Conservation (phyloP, 345 rosid species). For the Odontarrhena argentea region DNA sequence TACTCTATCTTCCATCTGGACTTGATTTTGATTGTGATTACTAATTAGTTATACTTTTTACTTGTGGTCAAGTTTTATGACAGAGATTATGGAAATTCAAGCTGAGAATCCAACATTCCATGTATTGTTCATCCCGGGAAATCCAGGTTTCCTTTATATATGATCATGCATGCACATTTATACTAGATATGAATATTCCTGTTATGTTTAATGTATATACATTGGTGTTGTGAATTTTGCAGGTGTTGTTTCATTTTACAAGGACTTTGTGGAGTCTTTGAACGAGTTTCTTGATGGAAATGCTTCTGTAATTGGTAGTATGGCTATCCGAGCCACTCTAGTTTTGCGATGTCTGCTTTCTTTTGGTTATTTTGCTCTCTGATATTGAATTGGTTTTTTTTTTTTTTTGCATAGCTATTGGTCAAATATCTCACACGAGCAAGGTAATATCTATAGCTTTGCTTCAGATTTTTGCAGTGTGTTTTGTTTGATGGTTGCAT, state of each 20-base stretch:
- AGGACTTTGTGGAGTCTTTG: slow-evolving; percentile 74
- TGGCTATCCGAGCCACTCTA: not conserved
- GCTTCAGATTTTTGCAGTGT: not conserved
- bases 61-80: slow-evolving; percentile 49
- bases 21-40: slow-evolving; percentile 4
- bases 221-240: slow-evolving; percentile 19
- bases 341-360: slow-evolving; percentile 5
- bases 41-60: slow-evolving; percentile 1
- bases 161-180: not conserved
- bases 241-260: slow-evolving; percentile 79
- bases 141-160: slow-evolving; percentile 57
- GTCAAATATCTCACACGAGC: slow-evolving; percentile 68
- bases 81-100: slow-evolving; percentile 70
- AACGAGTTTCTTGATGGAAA: slow-evolving; percentile 61
- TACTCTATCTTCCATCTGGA: not conserved
- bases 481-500: slow-evolving; percentile 1
- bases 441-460: slow-evolving; percentile 50
- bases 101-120: slow-evolving; percentile 63
- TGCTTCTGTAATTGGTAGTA: slow-evolving; percentile 68
- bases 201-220: not conserved
- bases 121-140: slow-evolving; percentile 80
- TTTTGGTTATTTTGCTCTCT: slow-evolving; percentile 17
- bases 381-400: slow-evolving; percentile 24
- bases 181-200: not conserved
- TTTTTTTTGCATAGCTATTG: slow-evolving; percentile 53